Conservation (phyloP, 208 protist species). For the Strigomonas oncopelti region DNA sequence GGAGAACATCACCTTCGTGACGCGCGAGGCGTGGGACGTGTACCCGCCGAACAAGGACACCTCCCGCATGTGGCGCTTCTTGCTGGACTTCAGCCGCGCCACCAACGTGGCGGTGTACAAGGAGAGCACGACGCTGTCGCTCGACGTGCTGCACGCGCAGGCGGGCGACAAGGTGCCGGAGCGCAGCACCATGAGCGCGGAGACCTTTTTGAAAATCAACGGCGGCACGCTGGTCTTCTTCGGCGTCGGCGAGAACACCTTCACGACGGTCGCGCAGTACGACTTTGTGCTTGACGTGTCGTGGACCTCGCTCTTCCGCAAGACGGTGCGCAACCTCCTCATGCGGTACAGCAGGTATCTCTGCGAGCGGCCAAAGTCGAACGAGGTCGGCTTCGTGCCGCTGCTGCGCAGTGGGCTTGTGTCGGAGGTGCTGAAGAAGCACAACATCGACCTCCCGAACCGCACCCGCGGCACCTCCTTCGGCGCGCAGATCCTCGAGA, state of each 20-base stretch:
- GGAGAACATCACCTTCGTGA: slow-evolving; percentile 54
- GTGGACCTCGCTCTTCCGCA: slow-evolving; percentile 40
- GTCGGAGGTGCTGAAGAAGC: slow-evolving; percentile 30
- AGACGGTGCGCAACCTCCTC: slow-evolving; percentile 48
- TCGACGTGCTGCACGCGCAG: slow-evolving; percentile 35
- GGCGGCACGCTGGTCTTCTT: slow-evolving; percentile 63
- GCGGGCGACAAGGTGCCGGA: slow-evolving; percentile 19
- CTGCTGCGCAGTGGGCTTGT: slow-evolving; percentile 69
- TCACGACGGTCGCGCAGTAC: slow-evolving; percentile 74
- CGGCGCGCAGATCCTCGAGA: slow-evolving; percentile 54
- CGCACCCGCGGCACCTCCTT: slow-evolving; percentile 19
- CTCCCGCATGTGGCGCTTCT: slow-evolving; percentile 43
- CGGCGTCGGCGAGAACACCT: slow-evolving; percentile 58
- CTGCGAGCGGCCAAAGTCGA: slow-evolving; percentile 19
- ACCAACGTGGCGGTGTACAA: slow-evolving; percentile 50
- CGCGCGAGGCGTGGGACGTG: slow-evolving; percentile 76
- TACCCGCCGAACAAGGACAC: slow-evolving; percentile 27
- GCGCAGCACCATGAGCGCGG: slow-evolving; percentile 39
- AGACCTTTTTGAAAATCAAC: slow-evolving; percentile 44
- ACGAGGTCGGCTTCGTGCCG: slow-evolving; percentile 39
- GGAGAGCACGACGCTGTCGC: slow-evolving; percentile 39
- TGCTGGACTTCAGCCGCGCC: slow-evolving; percentile 60
- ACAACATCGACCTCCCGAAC: slow-evolving; percentile 48
- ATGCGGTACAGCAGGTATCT: slow-evolving; percentile 39
- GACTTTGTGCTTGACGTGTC: slow-evolving; percentile 46